Evolutionary conservation across 371 early-diverging fungal species (phyloP).

Genomic region (Rhizopus stolonifer): DNA sequence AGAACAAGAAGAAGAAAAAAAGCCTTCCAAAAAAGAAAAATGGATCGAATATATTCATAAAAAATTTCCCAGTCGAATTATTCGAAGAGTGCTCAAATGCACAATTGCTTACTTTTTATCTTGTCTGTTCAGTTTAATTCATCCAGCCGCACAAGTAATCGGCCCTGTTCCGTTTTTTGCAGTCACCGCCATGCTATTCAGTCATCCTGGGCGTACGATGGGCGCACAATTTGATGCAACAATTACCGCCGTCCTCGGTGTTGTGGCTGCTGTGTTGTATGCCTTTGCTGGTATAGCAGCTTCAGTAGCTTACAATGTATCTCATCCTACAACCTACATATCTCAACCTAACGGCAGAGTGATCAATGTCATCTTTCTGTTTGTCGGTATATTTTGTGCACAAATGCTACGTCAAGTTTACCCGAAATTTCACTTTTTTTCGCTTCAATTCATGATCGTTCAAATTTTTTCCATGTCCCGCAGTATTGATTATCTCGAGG

Average conservation of each 20-base stretch:
- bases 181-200: constrained; percentile 47
- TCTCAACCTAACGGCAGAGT: constrained; percentile 15
- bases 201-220: constrained; percentile 53
- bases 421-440: constrained; percentile 39
- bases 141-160: constrained; percentile 27
- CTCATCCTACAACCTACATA: constrained; percentile 14
- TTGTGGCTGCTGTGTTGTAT: constrained; percentile 35
- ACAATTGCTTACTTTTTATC: constrained; percentile 50
- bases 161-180: constrained; percentile 46
- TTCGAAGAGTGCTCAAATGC: constrained; percentile 57
- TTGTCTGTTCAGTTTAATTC: constrained; percentile 43
- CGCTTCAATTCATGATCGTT: constrained; percentile 37
- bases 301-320: constrained; percentile 34
- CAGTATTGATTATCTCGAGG: constrained; percentile 14
- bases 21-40: constrained; percentile 12
- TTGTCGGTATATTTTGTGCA: constrained; percentile 29
- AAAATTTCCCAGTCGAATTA: constrained; percentile 50
- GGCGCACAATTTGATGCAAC: constrained; percentile 54
- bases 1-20: background rate
- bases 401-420: constrained; percentile 32
- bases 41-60: constrained; percentile 24
- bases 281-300: constrained; percentile 36
- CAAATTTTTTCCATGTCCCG: constrained; percentile 32
- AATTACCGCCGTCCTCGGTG: constrained; percentile 41
- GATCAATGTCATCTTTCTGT: constrained; percentile 28